Conservation (phyloP, 2,329 filamentous ascomycete species). For the Teratosphaeria gauchensis region DNA sequence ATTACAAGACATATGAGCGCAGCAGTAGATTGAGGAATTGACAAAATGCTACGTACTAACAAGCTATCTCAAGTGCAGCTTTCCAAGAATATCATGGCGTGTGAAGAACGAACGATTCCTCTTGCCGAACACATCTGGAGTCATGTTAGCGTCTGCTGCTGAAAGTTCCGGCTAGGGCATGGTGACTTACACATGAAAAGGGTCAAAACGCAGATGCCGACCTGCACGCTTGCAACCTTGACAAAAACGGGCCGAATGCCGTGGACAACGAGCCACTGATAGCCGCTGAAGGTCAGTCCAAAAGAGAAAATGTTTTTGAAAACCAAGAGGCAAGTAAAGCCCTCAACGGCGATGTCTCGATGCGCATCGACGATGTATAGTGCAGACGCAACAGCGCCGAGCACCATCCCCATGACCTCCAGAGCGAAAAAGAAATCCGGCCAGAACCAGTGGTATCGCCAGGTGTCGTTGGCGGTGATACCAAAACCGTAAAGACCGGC, state of each 20-base stretch:
- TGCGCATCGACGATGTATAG: conserved; percentile 91
- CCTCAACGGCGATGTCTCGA: conserved; percentile 74
- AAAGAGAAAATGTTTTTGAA: conserved; percentile 96
- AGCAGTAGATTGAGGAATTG: neutral
- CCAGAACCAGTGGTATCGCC: conserved; percentile 58
- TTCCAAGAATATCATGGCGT: conserved; percentile 59
- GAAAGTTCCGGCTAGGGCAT: neutral
- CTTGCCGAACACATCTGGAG: conserved; percentile 67
- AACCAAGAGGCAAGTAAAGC: conserved; percentile 78
- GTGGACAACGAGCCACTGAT: conserved; percentile 62
- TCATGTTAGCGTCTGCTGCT: neutral
- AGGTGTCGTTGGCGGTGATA: conserved; percentile 54
- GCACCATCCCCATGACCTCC: conserved; percentile 81
- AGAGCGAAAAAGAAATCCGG: conserved; percentile 76
- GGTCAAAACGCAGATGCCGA: conserved; percentile 63
- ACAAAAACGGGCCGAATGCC: conserved; percentile 61
- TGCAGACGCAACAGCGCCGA: conserved; percentile 75
- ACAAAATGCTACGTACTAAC: neutral
- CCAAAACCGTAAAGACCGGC: conserved; percentile 80
- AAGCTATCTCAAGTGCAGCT: conserved; percentile 29
- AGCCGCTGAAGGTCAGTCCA: conserved; percentile 71
- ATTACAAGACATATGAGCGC: neutral
- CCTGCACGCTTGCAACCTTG: conserved; percentile 64
- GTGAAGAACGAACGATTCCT: conserved; percentile 64
- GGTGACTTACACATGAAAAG: conserved; percentile 66